phyloP scores from a whole-genome alignment of 257 asterid genomes.

The Solanum ahanhuiri region DNA sequence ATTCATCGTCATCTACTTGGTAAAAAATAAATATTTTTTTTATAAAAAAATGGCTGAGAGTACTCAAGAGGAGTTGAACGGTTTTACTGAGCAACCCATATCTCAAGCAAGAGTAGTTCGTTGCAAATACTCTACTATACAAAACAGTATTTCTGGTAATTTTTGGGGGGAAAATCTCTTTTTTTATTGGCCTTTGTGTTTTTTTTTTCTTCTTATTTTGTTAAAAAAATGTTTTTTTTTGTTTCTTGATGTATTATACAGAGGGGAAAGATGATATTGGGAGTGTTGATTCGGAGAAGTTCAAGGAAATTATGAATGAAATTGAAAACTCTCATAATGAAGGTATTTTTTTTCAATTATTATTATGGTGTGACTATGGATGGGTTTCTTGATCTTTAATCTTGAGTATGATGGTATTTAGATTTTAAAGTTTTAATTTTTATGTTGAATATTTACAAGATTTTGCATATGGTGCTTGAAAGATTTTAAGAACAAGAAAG shows the following conservation, averaged over 20 bases:
- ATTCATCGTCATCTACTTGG: background rate
- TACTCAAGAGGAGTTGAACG: background rate
- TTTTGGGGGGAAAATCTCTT: background rate
- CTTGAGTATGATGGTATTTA: background rate
- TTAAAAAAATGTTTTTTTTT: background rate
- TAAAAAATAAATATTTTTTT: background rate
- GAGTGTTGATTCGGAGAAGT: constrained; percentile 16
- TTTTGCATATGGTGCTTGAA: background rate
- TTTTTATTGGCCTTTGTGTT: background rate
- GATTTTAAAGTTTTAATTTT: background rate
- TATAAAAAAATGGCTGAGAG: background rate
- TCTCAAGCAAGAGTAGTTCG: background rate
- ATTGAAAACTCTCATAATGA: constrained; percentile 29
- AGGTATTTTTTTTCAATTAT: constrained; percentile 13
- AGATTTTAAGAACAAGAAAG: background rate
- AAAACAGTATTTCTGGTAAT: background rate
- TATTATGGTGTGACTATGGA: background rate
- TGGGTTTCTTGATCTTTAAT: background rate
- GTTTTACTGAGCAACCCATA: background rate
- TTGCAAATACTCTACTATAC: background rate
- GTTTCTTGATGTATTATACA: constrained; percentile 1
- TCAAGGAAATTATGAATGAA: constrained; percentile 23
- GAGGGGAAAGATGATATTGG: constrained; percentile 27
- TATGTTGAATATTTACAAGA: background rate
- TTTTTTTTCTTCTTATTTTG: background rate